Evolutionary conservation across 768 basidiomycete genomes (phyloP), one percentile per base, ranked within the genome.

Genomic region (Termitomyces sp.): DNA sequence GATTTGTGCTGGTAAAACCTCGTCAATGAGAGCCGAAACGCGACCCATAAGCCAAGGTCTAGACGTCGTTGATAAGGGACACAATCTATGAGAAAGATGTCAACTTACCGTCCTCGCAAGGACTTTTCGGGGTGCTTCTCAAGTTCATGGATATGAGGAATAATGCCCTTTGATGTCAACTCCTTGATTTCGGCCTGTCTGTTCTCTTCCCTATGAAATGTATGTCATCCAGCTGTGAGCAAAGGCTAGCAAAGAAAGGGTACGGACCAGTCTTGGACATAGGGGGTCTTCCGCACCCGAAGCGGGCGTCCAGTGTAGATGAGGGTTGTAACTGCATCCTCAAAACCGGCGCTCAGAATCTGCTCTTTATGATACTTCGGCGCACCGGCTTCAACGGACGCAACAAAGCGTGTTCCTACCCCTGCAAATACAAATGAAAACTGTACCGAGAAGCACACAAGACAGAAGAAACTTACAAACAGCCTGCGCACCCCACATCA

Each of bases 251-350:
- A 42, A 30, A 52, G n/a, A 30, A 28, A 40, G 32, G 17, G 52
- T 23, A 72, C 78, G 42, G 63, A 88, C 90, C 93, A 94, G 61
- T 93, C 84, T 16, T 85, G 84, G 58, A 96, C 81, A 68, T 93
- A 97, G 17, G 89, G 83, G 2, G 91, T 94, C 68, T 85, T 84
- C 61, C 86, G 74, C 37, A 96, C 93, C 39, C 94, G 84, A 62
- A 97, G 74, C 19, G 95, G 94, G 32, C 94, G 85, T 11, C 94
- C 94, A 43, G 91, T 91, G 74, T 83, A 94, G 65, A 96, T 95
- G 45, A 93, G 66, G n/a, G 94, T 95, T 17, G 85, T 88, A 41
- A 86, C 76, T 19, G 85, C 84, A 68, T 94, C 94, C 58, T 89
- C 91, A 63, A 82, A 87, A 9, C 86, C 78, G 30, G 88, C 87